phyloP scores from a whole-genome alignment of 2,329 filamentous ascomycete genomes.

The Orbilia oligospora region DNA sequence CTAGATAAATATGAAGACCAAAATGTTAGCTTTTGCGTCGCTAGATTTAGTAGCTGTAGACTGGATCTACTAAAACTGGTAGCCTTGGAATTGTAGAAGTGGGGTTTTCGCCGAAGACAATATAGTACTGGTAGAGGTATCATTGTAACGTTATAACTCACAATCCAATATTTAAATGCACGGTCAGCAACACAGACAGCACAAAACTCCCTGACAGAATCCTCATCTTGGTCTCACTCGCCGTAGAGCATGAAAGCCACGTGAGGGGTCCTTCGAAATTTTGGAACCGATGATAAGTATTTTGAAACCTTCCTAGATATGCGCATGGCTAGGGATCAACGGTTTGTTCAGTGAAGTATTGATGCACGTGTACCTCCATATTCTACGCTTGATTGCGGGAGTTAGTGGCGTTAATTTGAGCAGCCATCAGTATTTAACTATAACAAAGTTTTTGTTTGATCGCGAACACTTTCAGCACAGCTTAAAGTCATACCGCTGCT shows the following conservation, averaged over 20 bases:
- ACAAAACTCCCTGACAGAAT: neutral
- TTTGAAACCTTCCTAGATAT: neutral
- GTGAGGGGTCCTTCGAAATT: neutral
- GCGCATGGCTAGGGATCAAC: neutral
- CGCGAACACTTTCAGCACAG: no score
- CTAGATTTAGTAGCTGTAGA: no score
- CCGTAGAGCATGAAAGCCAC: neutral
- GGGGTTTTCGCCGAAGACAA: no score
- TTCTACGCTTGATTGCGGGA: neutral
- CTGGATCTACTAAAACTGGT: no score
- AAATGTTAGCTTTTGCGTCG: no score
- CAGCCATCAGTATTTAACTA: neutral
- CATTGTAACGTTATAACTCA: neutral
- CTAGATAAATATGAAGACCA: neutral
- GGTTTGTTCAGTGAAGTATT: no score
- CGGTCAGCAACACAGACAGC: neutral
- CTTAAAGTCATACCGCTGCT: no score
- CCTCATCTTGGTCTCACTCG: neutral
- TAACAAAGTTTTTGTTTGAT: no score
- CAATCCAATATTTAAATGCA: neutral
- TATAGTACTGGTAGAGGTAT: neutral
- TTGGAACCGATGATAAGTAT: neutral
- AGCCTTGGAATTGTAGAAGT: no score
- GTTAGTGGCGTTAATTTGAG: slow-evolving; percentile 2
- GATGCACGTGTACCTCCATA: no score